A percentile compares a stretch with the other conserved stretches of the same genome.
Evolutionary conservation across 2,329 filamentous ascomycete species (phyloP).

Genomic region (Mycosphaerella sp.): DNA sequence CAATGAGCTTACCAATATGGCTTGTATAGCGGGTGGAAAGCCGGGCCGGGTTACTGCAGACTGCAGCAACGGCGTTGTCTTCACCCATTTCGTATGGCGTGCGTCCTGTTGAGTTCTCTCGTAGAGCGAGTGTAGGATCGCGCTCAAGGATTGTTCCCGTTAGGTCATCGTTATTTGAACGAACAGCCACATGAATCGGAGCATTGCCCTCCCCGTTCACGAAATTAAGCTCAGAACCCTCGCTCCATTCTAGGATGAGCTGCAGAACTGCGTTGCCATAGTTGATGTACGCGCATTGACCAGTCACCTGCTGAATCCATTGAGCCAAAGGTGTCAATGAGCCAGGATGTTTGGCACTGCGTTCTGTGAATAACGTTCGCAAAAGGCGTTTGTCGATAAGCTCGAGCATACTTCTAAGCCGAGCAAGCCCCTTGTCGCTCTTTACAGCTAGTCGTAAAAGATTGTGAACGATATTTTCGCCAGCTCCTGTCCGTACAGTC

Average conservation of each 20-base stretch:
- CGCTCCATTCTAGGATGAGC: conserved; percentile 30
- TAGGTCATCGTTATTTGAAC: conserved; percentile 40
- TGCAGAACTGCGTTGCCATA: conserved; percentile 12
- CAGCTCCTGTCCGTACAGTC: conserved; percentile 48
- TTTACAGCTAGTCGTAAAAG: conserved; percentile 33
- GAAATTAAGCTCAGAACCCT: conserved; percentile 43
- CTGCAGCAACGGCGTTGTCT: conserved; percentile 45
- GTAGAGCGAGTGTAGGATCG: conserved; percentile 55
- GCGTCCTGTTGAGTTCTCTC: conserved; percentile 69
- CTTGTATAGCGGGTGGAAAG: conserved; percentile 5
- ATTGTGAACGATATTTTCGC: conserved; percentile 64
- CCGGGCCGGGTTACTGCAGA: conserved; percentile 11
- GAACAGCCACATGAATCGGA: conserved; percentile 54
- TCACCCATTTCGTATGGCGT: conserved; percentile 65
- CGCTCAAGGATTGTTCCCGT: conserved; percentile 51
- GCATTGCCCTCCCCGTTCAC: conserved; percentile 62
- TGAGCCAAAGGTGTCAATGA: conserved; percentile 59
- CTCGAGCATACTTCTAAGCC: conserved; percentile 44
- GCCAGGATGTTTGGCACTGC: conserved; percentile 47
- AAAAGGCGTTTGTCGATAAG: conserved; percentile 55
- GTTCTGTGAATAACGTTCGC: conserved; percentile 53
- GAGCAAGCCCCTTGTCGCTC: conserved; percentile 12
- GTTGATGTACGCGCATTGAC: neutral
- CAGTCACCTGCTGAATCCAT: conserved; percentile 10
- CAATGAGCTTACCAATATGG: conserved; percentile 8